phyloP scores from a whole-genome alignment of 2,329 filamentous ascomycete species.

The Claviceps digitariae region DNA sequence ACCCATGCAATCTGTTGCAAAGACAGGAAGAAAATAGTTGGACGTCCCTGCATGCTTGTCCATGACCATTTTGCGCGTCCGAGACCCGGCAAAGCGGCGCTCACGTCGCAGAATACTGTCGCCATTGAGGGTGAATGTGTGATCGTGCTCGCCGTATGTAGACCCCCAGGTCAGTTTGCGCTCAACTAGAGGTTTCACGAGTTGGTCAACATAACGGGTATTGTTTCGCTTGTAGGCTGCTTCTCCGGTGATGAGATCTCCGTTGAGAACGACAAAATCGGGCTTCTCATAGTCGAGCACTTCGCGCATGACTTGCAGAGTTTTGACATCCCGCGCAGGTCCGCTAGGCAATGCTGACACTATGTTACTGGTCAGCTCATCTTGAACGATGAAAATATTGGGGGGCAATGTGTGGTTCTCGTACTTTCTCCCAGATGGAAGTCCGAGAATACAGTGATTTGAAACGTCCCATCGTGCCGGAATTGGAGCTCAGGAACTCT shows the following conservation, averaged over 20 bases:
- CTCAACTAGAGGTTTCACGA: conserved; percentile 43
- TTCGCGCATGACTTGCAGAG: conserved; percentile 39
- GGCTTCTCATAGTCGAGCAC: conserved; percentile 44
- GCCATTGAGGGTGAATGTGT: conserved; percentile 41
- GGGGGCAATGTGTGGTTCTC: background rate
- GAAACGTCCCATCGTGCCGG: background rate
- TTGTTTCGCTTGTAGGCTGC: conserved; percentile 39
- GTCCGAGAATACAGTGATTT: conserved; percentile 4
- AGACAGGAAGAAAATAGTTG: conserved; percentile 35
- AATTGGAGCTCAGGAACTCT: background rate
- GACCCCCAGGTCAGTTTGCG: conserved; percentile 47
- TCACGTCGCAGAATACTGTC: conserved; percentile 26
- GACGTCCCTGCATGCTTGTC: conserved; percentile 23
- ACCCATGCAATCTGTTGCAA: conserved; percentile 20
- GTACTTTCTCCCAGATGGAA: conserved; percentile 3
- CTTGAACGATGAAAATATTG: background rate
- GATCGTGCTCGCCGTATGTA: conserved; percentile 61
- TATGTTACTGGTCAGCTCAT: background rate
- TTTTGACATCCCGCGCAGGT: conserved; percentile 40
- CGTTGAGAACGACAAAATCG: conserved; percentile 54
- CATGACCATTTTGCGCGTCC: conserved; percentile 27
- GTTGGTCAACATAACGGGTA: conserved; percentile 42
- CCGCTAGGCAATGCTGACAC: conserved; percentile 6
- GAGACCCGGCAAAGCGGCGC: conserved; percentile 21
- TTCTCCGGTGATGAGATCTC: conserved; percentile 58